Base-by-base conservation (phyloP, 202 grass and related monocot genomes). In the Saccharum hybrid region DNA sequence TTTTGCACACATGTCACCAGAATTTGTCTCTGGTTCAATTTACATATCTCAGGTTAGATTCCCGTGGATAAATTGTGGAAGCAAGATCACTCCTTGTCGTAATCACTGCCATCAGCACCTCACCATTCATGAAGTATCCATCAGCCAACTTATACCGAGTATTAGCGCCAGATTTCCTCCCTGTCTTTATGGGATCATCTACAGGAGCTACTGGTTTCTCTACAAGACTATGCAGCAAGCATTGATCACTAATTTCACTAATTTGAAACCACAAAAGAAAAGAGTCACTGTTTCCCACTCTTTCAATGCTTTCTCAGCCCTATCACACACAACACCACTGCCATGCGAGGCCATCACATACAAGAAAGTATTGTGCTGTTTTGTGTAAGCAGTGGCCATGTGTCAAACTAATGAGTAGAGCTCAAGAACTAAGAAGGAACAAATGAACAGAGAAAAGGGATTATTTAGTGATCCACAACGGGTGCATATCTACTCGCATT, bases 121-220 rank as follows among this genome's bases (percentile, higher is more conserved):
- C 63, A 14, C 83, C 72, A 51, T 74, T 79, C 43, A 80, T 63
- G 13, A 77, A 87, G 72, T 88, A 97, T 45, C 89, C 91, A 71
- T 64, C 63, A 64, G 94, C 91, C 46, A 94, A 72, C 31, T 81
- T 88, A 84, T 73, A 88, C 94, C 89, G 92, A 82, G 85, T 87
- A 75, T 72, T 68, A 21, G 87, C 42, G 34, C 45, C 69, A 41
- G 89, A 85, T 15, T 67, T 91, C 76, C 83, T 88, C 64, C 94
- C 86, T 76, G 86, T 83, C 68, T 81, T 75, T 16, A 97, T 57
- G 39, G 77, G 80, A 21, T 88, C 82, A 86, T 91, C 76, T 15
- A 91, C 76, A 31, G 86, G 54, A 64, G 86, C 80, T 81, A 85
- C 87, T 52, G 85, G 85, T 83, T 91, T 91, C 40, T 93, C 76